phyloP scores from a whole-genome alignment of 129 eudicot species.

The Sambucus nigra region DNA sequence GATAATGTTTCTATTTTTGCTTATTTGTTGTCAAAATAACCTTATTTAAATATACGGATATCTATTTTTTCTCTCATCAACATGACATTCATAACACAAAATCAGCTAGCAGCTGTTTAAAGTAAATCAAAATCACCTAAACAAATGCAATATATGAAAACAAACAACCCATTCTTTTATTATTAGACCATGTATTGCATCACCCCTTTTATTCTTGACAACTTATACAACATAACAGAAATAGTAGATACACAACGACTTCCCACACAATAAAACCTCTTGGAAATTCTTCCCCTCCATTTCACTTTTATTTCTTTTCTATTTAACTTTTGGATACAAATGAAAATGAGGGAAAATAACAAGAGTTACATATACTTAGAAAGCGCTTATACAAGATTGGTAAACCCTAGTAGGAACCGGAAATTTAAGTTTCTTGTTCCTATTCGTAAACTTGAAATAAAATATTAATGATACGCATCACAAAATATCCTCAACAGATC shows the following conservation, averaged over 20 bases:
- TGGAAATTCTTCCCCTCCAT: not conserved
- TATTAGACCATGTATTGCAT: not conserved
- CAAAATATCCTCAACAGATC: too few species aligned
- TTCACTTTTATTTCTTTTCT: not conserved
- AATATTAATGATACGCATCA: too few species aligned
- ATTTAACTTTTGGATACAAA: not conserved
- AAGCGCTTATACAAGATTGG: not conserved
- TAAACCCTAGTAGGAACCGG: not conserved
- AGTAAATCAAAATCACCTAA: not conserved
- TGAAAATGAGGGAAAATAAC: not conserved
- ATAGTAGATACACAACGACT: not conserved
- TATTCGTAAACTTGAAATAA: too few species aligned
- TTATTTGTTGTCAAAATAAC: too few species aligned
- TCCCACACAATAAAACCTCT: not conserved
- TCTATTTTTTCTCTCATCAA: not conserved
- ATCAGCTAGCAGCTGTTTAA: not conserved
- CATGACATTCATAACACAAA: not conserved
- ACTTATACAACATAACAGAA: not conserved
- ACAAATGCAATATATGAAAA: not conserved
- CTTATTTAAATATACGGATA: not conserved
- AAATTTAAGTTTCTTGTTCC: not conserved
- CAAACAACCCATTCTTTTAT: not conserved
- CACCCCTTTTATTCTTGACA: constrained; percentile 1
- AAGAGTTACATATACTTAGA: not conserved
- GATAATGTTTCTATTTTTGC: too few species aligned